Evolutionary conservation across 371 early-diverging fungal species (phyloP), one percentile per base, ranked within the genome.

Genomic region (Funneliformis caledonium): DNA sequence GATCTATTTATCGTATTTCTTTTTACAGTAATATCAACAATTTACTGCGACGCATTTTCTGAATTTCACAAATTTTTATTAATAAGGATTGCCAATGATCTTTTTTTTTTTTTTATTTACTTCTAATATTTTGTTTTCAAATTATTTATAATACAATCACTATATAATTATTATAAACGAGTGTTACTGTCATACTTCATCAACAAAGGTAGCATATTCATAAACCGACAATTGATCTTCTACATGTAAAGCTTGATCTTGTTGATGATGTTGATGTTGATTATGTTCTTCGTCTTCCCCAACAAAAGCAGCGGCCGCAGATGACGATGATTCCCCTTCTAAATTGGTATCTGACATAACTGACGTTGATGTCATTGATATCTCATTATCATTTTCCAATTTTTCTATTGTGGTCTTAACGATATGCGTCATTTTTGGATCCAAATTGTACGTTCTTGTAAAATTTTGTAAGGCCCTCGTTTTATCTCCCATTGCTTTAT

Each of bases 381-480:
- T 50, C 6, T 73, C 74, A 26, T 47, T 47, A 56, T 73, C 74
- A 33, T 10, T 16, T 43, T 83, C 76, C 70, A 91, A 80, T 26
- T 85, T 85, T 52, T 90, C 90, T 77, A 91, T 88, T 19, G 89
- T 85, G 73, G 87, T 90, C 59, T 84, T 87, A 33, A 90, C 88
- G 10, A 85, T 83, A 65, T 86, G 89, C 9, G 83, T 81, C 33
- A 85, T 84, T 80, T 89, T 88, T 16, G 88, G 87, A 52, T 88
- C 88, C 50, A 90, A 82, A 75, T 93, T 92, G 79, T 92, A 84
- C 14, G 93, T 92, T 60, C 87, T 83, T 26, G 93, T 92, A 60
- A 91, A 86, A 33, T 88, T 86, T 33, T 88, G 86, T 7, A 91
- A 83, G 3, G 93, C 93, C 68, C 87, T 84, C 19, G 86, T 85